These are phyloP conservation scores for Suillus tomentosus DNA, from an alignment of 768 basidiomycete genomes.

Conservation along the genomic window DNA sequence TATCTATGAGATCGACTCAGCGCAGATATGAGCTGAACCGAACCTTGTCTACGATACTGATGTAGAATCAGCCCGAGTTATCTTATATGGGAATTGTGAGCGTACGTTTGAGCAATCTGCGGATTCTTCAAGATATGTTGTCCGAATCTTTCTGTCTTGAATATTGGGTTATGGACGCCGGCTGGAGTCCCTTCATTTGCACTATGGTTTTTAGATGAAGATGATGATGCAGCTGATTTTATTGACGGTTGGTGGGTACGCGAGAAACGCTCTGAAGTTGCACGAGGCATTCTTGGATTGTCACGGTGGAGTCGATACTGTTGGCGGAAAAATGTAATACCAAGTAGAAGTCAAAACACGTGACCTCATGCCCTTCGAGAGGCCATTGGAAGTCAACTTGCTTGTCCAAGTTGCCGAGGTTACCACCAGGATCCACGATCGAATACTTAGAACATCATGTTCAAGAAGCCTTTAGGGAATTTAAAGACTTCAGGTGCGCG, in stretches of 20 bases:
- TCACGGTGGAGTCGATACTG: slow-evolving; percentile 1
- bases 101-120: slow-evolving; percentile 84
- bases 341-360: neutral
- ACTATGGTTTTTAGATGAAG: slow-evolving; percentile 46
- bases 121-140: slow-evolving; percentile 98
- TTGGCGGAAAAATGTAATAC: neutral
- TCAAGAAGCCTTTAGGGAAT: slow-evolving; percentile 74
- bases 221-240: slow-evolving; percentile 34
- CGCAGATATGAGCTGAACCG: neutral
- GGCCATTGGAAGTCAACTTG: neutral
- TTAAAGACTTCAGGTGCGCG: slow-evolving; percentile 63
- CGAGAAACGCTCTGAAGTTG: slow-evolving; percentile 73
- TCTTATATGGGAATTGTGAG: slow-evolving; percentile 26
- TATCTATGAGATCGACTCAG: slow-evolving; percentile 10
- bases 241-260: slow-evolving; percentile 66
- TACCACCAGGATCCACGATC: neutral
- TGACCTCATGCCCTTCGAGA: neutral
- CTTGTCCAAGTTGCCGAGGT: neutral
- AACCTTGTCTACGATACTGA: slow-evolving; percentile 67
- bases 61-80: slow-evolving; percentile 18
- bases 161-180: slow-evolving; percentile 77
- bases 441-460: slow-evolving; percentile 46
- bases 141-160: slow-evolving; percentile 94
- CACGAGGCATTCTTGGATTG: slow-evolving; percentile 64
- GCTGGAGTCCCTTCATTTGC: slow-evolving; percentile 40